These are phyloP conservation scores for Pseudozyma thailandica DNA, from an alignment of 1,284 basidiomycete species.

Conservation along the genomic window DNA sequence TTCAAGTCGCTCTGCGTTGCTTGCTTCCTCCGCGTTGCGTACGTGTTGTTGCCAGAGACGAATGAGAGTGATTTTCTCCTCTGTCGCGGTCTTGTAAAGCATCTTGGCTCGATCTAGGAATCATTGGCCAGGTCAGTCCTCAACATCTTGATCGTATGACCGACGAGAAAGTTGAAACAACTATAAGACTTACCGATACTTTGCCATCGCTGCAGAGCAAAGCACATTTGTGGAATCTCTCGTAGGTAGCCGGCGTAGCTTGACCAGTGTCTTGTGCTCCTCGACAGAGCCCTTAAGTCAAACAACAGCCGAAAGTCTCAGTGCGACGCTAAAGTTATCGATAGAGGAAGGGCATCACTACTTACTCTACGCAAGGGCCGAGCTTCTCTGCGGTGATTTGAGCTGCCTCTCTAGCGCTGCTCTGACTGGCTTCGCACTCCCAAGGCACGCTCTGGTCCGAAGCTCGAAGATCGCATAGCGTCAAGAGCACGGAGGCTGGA, in stretches of 20 bases:
- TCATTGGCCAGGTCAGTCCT: not conserved
- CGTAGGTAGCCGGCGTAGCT: conserved; percentile 48
- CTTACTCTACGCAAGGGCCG: conserved; percentile 27
- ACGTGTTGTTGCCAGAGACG: conserved; percentile 11
- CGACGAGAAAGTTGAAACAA: no score
- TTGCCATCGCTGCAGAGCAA: conserved; percentile 33
- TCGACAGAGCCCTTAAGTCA: conserved; percentile 25
- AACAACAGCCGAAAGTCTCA: not conserved
- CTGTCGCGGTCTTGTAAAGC: conserved; percentile 24
- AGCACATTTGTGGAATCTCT: conserved; percentile 45
- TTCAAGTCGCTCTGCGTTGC: conserved; percentile 11
- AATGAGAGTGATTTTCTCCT: conserved; percentile 14
- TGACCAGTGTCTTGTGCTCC: conserved; percentile 43
- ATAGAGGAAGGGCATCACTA: not conserved
- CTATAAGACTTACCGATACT: conserved; percentile 28
- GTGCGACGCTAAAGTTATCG: not conserved
- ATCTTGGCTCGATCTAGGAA: conserved; percentile 23
- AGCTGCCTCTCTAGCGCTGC: not conserved
- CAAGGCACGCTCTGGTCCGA: conserved; percentile 31
- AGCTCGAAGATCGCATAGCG: conserved; percentile 29
- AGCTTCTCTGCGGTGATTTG: not conserved
- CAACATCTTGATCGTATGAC: no score
- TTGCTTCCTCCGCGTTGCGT: not conserved
- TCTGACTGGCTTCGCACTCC: conserved; percentile 15
- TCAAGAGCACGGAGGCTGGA: conserved; percentile 28